Evolutionary conservation across 129 eudicot genomes (phyloP), one percentile per base, ranked within the genome.

Genomic region (Pulicaria dysenterica): DNA sequence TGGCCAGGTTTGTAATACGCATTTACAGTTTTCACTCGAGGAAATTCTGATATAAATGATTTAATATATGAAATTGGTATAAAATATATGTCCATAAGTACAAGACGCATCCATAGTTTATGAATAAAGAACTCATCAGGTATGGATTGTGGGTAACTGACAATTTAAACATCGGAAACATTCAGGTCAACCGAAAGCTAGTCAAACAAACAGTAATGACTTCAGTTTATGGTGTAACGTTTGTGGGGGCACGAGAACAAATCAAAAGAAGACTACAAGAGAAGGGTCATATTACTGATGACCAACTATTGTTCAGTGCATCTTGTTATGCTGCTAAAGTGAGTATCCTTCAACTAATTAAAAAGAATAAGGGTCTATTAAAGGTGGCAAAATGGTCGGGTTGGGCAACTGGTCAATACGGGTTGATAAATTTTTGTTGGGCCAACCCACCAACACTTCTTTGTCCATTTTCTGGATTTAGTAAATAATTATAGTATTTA

Each of bases 151-250:
- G 13, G 3, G 36, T 42, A 41, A 43, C 43, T 68, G 42, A 72
- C 50, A 53, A 38, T 53, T 46, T 73, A n/a, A n/a, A 37, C 11
- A 19, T 74, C 41, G 65, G 7, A 73, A 72, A 54, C 38, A 77
- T 80, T 70, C 83, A 94, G 98, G 98, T 94, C 67, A 87, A 90
- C 59, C 73, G 98, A 39, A 94, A 90, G 53, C 73, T 94, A 67
- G 95, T 94, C 71, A 94, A 94, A 78, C 98, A 94, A 85, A 94
- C 98, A n/a, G 98, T 94, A 70, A 94, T 94, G 98, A 94, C 98
- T 58, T 94, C 98, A 58, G 98, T 94, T 1, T 94, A 94, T 16
- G 98, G 98, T 40, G 98, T 94, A 51, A 94, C 98, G 37, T 94
- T 81, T 66, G 63, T 90, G 53, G 98, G 98, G 58, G 98, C 98